Evolutionary conservation across 1,139 yeast genomes (phyloP).

Genomic region (Citeromyces hawaiiensis): DNA sequence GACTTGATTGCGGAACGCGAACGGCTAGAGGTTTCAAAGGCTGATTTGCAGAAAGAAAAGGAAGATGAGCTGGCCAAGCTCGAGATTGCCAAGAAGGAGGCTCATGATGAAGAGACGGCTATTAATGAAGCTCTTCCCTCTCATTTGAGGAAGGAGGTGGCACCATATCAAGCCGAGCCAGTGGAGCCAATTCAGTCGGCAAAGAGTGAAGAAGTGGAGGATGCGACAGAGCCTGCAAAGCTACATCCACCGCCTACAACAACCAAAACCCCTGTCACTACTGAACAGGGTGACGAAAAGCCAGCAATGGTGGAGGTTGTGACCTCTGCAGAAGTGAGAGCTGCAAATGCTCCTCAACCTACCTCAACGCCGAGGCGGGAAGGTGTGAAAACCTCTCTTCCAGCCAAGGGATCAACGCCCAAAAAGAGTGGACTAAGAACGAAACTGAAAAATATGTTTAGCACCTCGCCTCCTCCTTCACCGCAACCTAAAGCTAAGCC

Average conservation of each 20-base stretch:
- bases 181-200: constrained; percentile 11
- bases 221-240: too few relatives aligned
- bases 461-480: neutral
- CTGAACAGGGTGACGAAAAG: constrained; percentile 12
- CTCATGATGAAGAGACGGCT: constrained; percentile 24
- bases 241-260: too few relatives aligned
- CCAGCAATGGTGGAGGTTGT: constrained; percentile 1
- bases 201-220: constrained; percentile 11
- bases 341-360: constrained; percentile 1
- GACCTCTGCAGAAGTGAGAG: constrained; percentile 1
- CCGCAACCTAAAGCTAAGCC: neutral
- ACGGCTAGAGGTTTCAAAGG: constrained; percentile 28
- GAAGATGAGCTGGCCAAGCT: constrained; percentile 28
- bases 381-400: constrained; percentile 4
- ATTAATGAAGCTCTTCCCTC: constrained; percentile 39
- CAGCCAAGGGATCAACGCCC: constrained; percentile 3
- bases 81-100: constrained; percentile 28
- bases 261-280: constrained; percentile 12
- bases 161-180: constrained; percentile 15
- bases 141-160: constrained; percentile 30
- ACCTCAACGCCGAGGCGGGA: constrained; percentile 3
- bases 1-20: constrained; percentile 26
- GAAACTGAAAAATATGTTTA: neutral
- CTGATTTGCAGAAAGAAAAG: constrained; percentile 24
- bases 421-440: constrained; percentile 2